Evolutionary conservation across 2,329 filamentous ascomycete species (phyloP).

Genomic region (Clonostachys chloroleuca): DNA sequence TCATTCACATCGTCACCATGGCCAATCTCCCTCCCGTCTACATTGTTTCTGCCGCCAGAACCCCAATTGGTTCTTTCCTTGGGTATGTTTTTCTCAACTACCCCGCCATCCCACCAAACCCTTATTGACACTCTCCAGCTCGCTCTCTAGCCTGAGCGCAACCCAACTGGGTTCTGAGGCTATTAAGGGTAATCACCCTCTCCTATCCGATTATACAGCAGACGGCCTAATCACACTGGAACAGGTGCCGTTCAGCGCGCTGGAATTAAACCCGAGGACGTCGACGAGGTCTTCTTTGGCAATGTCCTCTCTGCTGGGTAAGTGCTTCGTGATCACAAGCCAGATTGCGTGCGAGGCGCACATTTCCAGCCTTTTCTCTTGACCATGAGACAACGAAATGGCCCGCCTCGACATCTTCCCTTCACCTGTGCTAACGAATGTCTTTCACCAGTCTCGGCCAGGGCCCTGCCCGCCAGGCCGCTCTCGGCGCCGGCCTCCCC

Average conservation of each 20-base stretch:
- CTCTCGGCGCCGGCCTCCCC: constrained; percentile 80
- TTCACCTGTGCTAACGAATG: constrained; percentile 3
- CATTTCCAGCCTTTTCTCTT: neutral
- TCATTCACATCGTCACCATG: constrained; percentile 47
- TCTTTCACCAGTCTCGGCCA: constrained; percentile 79
- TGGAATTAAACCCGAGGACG: constrained; percentile 81
- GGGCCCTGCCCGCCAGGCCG: constrained; percentile 92
- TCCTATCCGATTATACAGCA: neutral
- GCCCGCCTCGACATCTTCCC: neutral
- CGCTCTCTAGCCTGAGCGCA: constrained; percentile 81
- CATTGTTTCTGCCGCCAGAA: constrained; percentile 88
- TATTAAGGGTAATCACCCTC: constrained; percentile 69
- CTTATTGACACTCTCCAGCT: constrained; percentile 45
- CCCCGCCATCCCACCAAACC: constrained; percentile 3
- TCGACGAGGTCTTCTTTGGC: constrained; percentile 96
- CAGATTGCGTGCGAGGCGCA: neutral
- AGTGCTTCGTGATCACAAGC: constrained; percentile 13
- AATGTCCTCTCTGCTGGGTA: constrained; percentile 97
- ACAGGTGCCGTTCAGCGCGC: constrained; percentile 77
- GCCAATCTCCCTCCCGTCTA: constrained; percentile 83
- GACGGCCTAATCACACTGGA: constrained; percentile 5
- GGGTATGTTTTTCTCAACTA: constrained; percentile 51
- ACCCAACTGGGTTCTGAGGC: constrained; percentile 84
- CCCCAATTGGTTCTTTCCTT: constrained; percentile 89
- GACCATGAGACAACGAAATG: neutral